phyloP scores from a whole-genome alignment of 2,329 filamentous ascomycete species.

The Graphilbum ipis-grandicollis region DNA sequence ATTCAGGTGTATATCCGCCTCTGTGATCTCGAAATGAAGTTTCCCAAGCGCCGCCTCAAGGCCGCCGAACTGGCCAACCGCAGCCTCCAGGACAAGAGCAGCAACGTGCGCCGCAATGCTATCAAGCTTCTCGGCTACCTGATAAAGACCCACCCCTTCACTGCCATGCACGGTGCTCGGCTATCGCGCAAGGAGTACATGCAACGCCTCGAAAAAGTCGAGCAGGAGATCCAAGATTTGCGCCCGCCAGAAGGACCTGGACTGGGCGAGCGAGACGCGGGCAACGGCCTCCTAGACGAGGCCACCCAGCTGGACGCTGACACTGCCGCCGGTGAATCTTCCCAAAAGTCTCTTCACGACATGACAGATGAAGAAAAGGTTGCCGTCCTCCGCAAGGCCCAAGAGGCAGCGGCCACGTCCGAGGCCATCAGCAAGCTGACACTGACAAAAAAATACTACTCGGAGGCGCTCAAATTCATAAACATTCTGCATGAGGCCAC shows the following conservation, averaged over 20 bases:
- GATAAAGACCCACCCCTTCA: slow-evolving; percentile 89
- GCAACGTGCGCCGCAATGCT: slow-evolving; percentile 86
- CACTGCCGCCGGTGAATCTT: slow-evolving; percentile 34
- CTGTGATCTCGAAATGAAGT: slow-evolving; percentile 90
- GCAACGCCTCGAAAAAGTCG: slow-evolving; percentile 62
- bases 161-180: slow-evolving; percentile 75
- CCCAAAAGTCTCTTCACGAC: slow-evolving; percentile 40
- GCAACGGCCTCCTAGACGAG: slow-evolving; percentile 66
- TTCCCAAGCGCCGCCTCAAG: slow-evolving; percentile 76
- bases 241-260: slow-evolving; percentile 70
- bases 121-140: slow-evolving; percentile 81
- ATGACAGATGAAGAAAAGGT: slow-evolving; percentile 69
- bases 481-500: slow-evolving; percentile 77
- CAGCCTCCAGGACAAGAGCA: slow-evolving; percentile 94
- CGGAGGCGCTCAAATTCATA: slow-evolving; percentile 87
- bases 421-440: slow-evolving; percentile 80
- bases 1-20: slow-evolving; percentile 88
- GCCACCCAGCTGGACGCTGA: slow-evolving; percentile 55
- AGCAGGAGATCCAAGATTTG: slow-evolving; percentile 63
- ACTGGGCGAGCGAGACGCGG: slow-evolving; percentile 55
- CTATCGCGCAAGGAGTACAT: slow-evolving; percentile 77
- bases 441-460: slow-evolving; percentile 75
- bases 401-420: slow-evolving; percentile 74
- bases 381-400: slow-evolving; percentile 58
- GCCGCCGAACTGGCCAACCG: slow-evolving; percentile 74